A percentile compares a stretch with the other conserved stretches of the same genome.
phyloP scores from a whole-genome alignment of 2,329 filamentous ascomycete genomes.

The Lachnellula subtilissima region DNA sequence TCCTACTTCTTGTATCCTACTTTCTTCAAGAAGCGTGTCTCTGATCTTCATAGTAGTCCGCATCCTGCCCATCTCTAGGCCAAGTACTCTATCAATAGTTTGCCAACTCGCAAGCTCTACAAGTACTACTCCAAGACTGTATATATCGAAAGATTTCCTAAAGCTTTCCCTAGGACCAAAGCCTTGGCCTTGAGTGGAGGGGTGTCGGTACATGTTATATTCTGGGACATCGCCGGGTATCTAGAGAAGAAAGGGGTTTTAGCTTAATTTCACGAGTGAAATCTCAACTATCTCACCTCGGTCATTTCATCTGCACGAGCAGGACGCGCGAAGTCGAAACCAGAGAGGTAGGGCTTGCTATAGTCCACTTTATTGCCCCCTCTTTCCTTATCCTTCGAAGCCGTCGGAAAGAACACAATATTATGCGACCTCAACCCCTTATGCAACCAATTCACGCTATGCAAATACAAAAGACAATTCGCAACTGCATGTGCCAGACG shows the following conservation, averaged over 20 bases:
- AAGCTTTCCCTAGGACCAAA: slow-evolving; percentile 15
- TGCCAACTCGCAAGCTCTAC: slow-evolving; percentile 51
- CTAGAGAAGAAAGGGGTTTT: background rate
- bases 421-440: slow-evolving; percentile 53
- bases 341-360: slow-evolving; percentile 42
- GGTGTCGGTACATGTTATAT: slow-evolving; percentile 49
- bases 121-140: slow-evolving; percentile 47
- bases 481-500: slow-evolving; percentile 47
- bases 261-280: background rate
- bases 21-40: slow-evolving; percentile 30
- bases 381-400: background rate
- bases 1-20: slow-evolving; percentile 33
- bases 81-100: slow-evolving; percentile 40
- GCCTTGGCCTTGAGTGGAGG: slow-evolving; percentile 15
- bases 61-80: slow-evolving; percentile 36
- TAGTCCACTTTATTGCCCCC: slow-evolving; percentile 32
- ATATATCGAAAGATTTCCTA: slow-evolving; percentile 47
- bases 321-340: slow-evolving; percentile 52
- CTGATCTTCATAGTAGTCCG: slow-evolving; percentile 36
- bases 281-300: slow-evolving; percentile 25
- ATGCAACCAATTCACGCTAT: slow-evolving; percentile 53
- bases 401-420: slow-evolving; percentile 45
- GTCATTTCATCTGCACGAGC: slow-evolving; percentile 46
- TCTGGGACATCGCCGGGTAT: slow-evolving; percentile 40
- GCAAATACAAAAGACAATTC: slow-evolving; percentile 50